Evolutionary conservation across 306 rosid genomes (phyloP).

Genomic region (Trifolium pratense): DNA sequence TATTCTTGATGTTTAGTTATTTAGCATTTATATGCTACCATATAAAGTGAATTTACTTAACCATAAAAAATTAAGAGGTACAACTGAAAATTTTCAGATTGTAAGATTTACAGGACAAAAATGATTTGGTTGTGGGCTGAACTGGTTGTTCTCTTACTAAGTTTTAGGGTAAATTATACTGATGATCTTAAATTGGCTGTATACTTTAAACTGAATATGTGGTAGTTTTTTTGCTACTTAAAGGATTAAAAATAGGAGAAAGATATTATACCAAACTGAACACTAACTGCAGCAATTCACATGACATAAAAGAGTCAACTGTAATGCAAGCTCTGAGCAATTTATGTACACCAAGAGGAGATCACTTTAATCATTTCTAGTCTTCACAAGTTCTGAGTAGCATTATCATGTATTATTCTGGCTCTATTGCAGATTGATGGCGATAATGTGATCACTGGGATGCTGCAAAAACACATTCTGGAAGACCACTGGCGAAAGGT

Average conservation of each 20-base stretch:
- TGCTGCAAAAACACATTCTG: slow-evolving; percentile 74
- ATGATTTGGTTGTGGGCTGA: slow-evolving; percentile 23
- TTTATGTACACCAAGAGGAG: slow-evolving; percentile 14
- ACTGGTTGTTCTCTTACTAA: not conserved
- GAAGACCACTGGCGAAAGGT: slow-evolving; percentile 95
- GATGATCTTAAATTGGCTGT: not conserved
- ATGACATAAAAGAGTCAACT: not conserved
- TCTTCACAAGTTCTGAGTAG: slow-evolving; percentile 25
- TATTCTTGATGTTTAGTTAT: slow-evolving; percentile 25
- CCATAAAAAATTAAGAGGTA: slow-evolving; percentile 16
- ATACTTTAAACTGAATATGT: no score
- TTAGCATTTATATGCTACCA: slow-evolving; percentile 20
- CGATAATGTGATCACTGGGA: slow-evolving; percentile 56
- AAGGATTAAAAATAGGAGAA: not conserved
- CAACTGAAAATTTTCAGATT: not conserved
- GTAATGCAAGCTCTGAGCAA: slow-evolving; percentile 16
- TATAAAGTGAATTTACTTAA: slow-evolving; percentile 11
- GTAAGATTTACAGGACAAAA: slow-evolving; percentile 25
- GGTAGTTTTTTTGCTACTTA: not conserved
- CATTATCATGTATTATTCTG: slow-evolving; percentile 26
- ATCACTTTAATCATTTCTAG: slow-evolving; percentile 30
- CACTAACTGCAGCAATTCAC: slow-evolving; percentile 8
- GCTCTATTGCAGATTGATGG: slow-evolving; percentile 65
- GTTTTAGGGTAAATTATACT: not conserved
- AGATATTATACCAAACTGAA: slow-evolving; percentile 25